A percentile compares a stretch with the other conserved stretches of the same genome.
Conservation (phyloP, 2,329 filamentous ascomycete species). For the Pseudofabraea citricarpa region DNA sequence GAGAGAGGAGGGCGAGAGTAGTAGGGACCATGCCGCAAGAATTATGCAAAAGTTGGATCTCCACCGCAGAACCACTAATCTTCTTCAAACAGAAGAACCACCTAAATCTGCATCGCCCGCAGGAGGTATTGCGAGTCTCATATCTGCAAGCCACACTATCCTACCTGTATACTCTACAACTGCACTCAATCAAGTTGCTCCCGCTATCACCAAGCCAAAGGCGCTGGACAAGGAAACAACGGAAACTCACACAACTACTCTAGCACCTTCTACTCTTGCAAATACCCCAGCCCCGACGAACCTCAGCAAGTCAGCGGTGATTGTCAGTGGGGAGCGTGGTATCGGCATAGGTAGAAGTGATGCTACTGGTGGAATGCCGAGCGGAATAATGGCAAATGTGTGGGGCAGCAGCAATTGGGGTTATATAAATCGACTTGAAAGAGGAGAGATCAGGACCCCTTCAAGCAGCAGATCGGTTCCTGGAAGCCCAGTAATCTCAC, state of each 20-base stretch:
- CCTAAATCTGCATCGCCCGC: conserved; percentile 36
- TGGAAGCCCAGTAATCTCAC: conserved; percentile 17
- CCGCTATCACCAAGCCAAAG: conserved; percentile 27
- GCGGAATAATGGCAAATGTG: conserved; percentile 84
- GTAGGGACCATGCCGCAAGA: conserved; percentile 75
- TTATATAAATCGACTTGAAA: conserved; percentile 56
- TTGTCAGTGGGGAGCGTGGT: conserved; percentile 72
- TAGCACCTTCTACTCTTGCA: conserved; percentile 79
- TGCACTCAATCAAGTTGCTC: conserved; percentile 22
- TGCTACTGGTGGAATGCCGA: conserved; percentile 67
- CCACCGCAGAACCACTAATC: conserved; percentile 68
- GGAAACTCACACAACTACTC: conserved; percentile 50
- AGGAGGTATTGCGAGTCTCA: conserved; percentile 76
- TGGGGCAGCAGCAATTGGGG: conserved; percentile 90
- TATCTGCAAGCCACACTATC: conserved; percentile 77
- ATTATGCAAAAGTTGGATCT: conserved; percentile 93
- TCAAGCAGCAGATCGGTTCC: conserved; percentile 16
- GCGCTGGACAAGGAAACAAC: conserved; percentile 31
- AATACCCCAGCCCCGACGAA: conserved; percentile 80
- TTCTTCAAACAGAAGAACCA: conserved; percentile 31
- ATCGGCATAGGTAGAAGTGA: conserved; percentile 57
- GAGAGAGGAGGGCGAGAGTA: conserved; percentile 66
- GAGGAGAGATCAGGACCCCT: conserved; percentile 39
- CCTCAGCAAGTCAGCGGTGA: conserved; percentile 79
- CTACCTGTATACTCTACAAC: conserved; percentile 57